Conservation (phyloP, 225 moss, liverwort and hornwort genomes). For the Straminergon stramineum region DNA sequence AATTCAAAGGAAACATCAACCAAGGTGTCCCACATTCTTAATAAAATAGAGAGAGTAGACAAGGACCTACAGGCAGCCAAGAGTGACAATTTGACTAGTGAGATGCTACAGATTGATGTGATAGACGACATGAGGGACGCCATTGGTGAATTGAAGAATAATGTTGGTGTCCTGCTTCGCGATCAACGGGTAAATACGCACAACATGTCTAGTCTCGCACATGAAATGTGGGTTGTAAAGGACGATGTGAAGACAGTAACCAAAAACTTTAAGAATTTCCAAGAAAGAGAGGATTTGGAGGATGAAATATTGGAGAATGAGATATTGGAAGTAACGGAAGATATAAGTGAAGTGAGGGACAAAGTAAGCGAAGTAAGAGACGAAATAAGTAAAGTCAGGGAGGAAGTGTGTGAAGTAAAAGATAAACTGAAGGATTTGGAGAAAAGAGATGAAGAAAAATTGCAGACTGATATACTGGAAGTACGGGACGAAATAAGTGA, state of each 20-base stretch:
- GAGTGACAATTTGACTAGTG: background rate
- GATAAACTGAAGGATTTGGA: background rate
- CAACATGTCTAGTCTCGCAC: accelerated
- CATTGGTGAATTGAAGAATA: background rate
- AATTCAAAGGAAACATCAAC: background rate
- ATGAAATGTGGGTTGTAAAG: background rate
- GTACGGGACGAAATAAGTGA: background rate
- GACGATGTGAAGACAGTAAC: background rate
- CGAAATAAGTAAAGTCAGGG: too few species aligned
- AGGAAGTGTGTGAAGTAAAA: too few species aligned
- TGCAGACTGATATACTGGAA: background rate
- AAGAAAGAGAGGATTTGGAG: background rate
- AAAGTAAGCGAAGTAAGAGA: too few species aligned
- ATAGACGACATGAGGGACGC: background rate
- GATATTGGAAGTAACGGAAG: background rate
- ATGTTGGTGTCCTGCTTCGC: accelerated
- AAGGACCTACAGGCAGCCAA: background rate
- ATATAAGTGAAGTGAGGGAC: too few species aligned
- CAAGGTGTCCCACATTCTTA: background rate
- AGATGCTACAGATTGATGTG: background rate
- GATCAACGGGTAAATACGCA: accelerated
- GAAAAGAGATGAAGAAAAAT: too few species aligned
- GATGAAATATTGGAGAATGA: background rate
- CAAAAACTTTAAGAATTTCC: background rate
- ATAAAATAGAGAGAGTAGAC: background rate